Evolutionary conservation across 2,329 filamentous ascomycete genomes (phyloP), one percentile per base, ranked within the genome.

Genomic region (Pestalotiopsis sp.): DNA sequence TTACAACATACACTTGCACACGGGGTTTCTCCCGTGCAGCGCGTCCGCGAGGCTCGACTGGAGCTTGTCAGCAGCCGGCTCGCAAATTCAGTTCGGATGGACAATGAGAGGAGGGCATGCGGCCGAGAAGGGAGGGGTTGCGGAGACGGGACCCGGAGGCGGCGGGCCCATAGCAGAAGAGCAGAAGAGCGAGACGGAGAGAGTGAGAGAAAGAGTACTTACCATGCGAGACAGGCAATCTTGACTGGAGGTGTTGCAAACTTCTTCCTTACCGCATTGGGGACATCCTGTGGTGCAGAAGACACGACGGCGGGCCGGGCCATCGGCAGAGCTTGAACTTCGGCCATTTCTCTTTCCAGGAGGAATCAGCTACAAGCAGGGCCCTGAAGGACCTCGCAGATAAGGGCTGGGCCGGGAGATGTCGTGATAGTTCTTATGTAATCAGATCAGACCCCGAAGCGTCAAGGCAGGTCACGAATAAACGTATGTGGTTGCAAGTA

Each of bases 161-260:
- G 6, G 12, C 57, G 27, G 27, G 23, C 20, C 14, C 57, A 23
- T 12, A 3, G 31, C 27, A 36, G 27, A n/a, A 27, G 56, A 52
- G 13, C 25, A 7, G 6, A 9, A 36, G 60, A 36, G 36, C 27
- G 13, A 36, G 31, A n/a, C 12, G 14, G 27, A 14, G 12, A 57
- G 39, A 7, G 27, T 27, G 17, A 14, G 20, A 14, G 23, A 14
- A 58, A 41, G 13, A 7, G 64, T 12, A 60, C 64, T 31, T 66
- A 66, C 64, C 66, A 67, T 39, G 66, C 36, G 12, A 67, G 59
- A 39, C 66, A 67, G 39, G 66, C 66, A 56, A 67, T 67, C 58
- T 67, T 67, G 17, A 67, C 66, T 13, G 66, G 66, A 17, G 66
- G 66, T 31, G 59, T 63, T 23, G 66, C 66, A 63, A 67, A 67